These are phyloP conservation scores for Bertia moriformis DNA, from an alignment of 2,329 filamentous ascomycete species.

Conservation along the genomic window DNA sequence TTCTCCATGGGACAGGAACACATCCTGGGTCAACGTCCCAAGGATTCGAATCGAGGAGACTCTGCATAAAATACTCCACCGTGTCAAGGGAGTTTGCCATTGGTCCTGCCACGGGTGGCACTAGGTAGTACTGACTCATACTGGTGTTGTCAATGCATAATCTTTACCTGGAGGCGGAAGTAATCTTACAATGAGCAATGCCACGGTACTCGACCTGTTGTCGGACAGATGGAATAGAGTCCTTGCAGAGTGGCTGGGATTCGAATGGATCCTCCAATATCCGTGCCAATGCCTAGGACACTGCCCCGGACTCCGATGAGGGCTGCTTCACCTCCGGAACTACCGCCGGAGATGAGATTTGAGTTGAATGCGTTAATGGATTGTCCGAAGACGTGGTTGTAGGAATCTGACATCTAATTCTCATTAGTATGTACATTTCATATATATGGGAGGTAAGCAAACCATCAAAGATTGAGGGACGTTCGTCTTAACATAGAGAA, in stretches of 20 bases:
- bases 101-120: conserved; percentile 20
- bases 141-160: conserved; percentile 9
- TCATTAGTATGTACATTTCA: not conserved
- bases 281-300: conserved; percentile 46
- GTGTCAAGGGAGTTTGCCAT: conserved; percentile 18
- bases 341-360: conserved; percentile 43
- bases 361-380: conserved; percentile 48
- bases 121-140: conserved; percentile 30
- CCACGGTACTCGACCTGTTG: conserved; percentile 20
- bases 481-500: conserved; percentile 60
- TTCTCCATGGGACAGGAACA: conserved; percentile 28
- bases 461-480: conserved; percentile 41
- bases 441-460: conserved; percentile 6
- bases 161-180: conserved; percentile 9
- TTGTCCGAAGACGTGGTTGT: conserved; percentile 47
- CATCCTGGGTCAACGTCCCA: conserved; percentile 10
- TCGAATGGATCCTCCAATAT: conserved; percentile 33
- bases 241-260: conserved; percentile 31
- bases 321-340: conserved; percentile 48
- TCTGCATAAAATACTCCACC: conserved; percentile 13
- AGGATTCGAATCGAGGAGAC: conserved; percentile 4
- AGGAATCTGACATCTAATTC: conserved; percentile 29
- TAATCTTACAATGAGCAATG: conserved; percentile 33
- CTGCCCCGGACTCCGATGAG: conserved; percentile 41
- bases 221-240: conserved; percentile 33